These are phyloP conservation scores for Fusarium sp. DNA, from an alignment of 2,329 filamentous ascomycete species.

Conservation along the genomic window DNA sequence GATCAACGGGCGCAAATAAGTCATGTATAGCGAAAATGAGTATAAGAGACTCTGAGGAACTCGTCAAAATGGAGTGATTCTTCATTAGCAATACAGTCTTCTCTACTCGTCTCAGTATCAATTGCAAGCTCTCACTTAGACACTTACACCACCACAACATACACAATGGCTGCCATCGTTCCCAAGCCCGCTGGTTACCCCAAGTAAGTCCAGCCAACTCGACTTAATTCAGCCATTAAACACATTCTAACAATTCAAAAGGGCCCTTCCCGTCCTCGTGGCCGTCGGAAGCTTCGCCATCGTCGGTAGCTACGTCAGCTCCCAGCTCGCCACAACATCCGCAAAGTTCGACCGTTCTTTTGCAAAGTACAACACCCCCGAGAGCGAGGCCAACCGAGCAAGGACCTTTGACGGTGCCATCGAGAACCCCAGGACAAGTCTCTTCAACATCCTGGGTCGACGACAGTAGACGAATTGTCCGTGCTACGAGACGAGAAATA, in stretches of 20 bases:
- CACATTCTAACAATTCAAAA: slow-evolving; percentile 14
- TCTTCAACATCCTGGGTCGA: slow-evolving; percentile 55
- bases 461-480: slow-evolving; percentile 39
- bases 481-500: neutral
- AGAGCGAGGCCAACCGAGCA: slow-evolving; percentile 55
- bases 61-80: slow-evolving; percentile 32
- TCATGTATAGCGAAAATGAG: neutral
- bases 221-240: neutral
- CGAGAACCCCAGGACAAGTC: slow-evolving; percentile 54
- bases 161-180: slow-evolving; percentile 41
- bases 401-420: slow-evolving; percentile 53
- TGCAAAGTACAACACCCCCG: slow-evolving; percentile 55
- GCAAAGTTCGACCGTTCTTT: slow-evolving; percentile 57
- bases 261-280: slow-evolving; percentile 40
- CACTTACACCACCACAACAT: slow-evolving; percentile 18
- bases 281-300: slow-evolving; percentile 43
- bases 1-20: slow-evolving; percentile 3
- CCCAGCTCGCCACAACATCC: slow-evolving; percentile 54
- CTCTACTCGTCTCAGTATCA: slow-evolving; percentile 11
- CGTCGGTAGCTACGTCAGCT: slow-evolving; percentile 53
- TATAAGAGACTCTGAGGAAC: slow-evolving; percentile 36
- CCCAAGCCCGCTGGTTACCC: slow-evolving; percentile 32
- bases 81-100: slow-evolving; percentile 23
- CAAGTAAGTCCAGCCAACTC: slow-evolving; percentile 26
- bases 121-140: slow-evolving; percentile 31